Evolutionary conservation across 2,329 filamentous ascomycete species (phyloP).

Genomic region (Drechslerella stenobrocha): DNA sequence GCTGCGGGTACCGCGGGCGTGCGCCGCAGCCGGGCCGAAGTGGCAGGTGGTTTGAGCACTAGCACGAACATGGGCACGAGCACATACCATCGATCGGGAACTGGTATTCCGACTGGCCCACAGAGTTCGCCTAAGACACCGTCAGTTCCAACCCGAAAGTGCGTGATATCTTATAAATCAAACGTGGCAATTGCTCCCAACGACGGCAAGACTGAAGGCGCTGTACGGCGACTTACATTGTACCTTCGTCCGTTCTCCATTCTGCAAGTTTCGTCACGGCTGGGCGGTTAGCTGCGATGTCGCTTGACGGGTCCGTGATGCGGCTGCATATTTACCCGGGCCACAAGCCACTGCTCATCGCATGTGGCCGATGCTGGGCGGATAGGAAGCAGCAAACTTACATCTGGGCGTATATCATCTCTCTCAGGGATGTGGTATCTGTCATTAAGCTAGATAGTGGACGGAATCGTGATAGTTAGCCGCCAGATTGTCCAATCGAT

Average conservation of each 20-base stretch:
- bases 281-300: slow-evolving; percentile 14
- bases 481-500: no score
- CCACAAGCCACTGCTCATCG: background rate
- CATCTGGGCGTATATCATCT: slow-evolving; percentile 44
- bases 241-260: slow-evolving; percentile 47
- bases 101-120: slow-evolving; percentile 30
- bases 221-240: slow-evolving; percentile 22
- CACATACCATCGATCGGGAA: slow-evolving; percentile 47
- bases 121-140: slow-evolving; percentile 28
- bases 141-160: no score
- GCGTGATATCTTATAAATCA: no score
- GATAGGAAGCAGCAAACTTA: slow-evolving; percentile 14
- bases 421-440: slow-evolving; percentile 43
- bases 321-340: background rate
- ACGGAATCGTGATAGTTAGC: slow-evolving; percentile 13
- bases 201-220: no score
- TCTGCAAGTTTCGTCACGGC: slow-evolving; percentile 13
- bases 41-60: no score
- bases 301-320: no score
- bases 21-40: no score
- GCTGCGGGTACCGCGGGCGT: no score
- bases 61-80: background rate
- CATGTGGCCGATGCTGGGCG: background rate
- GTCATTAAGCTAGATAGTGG: slow-evolving; percentile 38
- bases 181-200: no score